Base-by-base conservation (phyloP, 768 basidiomycete genomes). In the Baorangia bicolor region DNA sequence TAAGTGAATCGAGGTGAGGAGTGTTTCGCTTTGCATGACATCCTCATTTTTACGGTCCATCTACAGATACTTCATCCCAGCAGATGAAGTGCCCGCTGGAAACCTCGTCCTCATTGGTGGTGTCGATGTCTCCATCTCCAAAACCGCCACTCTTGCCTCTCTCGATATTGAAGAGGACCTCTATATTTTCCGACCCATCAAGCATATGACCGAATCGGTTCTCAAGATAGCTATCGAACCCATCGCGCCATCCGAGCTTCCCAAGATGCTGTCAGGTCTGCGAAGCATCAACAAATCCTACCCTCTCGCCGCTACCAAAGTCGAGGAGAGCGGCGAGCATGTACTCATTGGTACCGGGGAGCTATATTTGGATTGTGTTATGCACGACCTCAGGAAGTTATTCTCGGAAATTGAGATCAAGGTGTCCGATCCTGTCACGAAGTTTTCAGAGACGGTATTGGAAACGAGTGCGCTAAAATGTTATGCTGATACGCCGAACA, bases 401-500 rank as follows among this genome's bases (percentile, higher is more conserved):
- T 99, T 96, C 75, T 87, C 94, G 30, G 97, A 99, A 77, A 97
- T 98, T 63, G 97, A 99, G 79, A 98, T 99, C 80, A 99, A 99
- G 78, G 94, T 98, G 14, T 98, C 96, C 23, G 97, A 99, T 77
- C 97, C 97, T 2, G 94, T 98, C 37, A 96, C 94, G 16, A 93
- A 94, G 69, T 99, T 99, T 77, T 91, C 92, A 68, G 97, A 99
- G 77, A 99, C 97, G 2, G 96, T 98, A 21, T 77, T 98, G 61
- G 97, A 99, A 78, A 98, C 96, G 31, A 94, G 91, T 62, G 97
- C 96, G 4, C 74, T 99, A 60, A 99, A 98, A 74, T 98, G 96
- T 68, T 99, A 99, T 72, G 97, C 97, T 18, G 97, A 98, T 64
- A 98, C 97, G 30, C 97, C 97, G 7, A 99, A 99, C 75, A 98